Conservation (phyloP, 345 rosid species). For the Balakata baccata region DNA sequence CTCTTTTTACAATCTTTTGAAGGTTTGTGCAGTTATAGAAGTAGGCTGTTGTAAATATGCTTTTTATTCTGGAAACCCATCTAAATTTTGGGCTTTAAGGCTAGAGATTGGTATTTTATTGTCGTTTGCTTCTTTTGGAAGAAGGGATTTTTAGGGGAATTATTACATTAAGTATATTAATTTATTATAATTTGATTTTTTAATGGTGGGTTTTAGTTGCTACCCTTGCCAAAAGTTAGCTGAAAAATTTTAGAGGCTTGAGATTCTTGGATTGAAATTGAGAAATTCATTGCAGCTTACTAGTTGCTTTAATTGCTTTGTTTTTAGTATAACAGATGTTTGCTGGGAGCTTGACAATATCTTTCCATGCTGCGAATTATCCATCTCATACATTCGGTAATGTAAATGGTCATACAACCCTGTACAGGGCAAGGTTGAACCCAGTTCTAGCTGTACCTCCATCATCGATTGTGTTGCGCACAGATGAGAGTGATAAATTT, state of each 20-base stretch:
- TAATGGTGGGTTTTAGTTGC: not conserved
- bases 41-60: conserved; percentile 9
- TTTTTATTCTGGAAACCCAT: not conserved
- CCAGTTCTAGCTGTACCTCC: conserved; percentile 46
- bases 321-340: conserved; percentile 33
- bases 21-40: conserved; percentile 12
- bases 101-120: conserved; percentile 1
- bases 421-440: conserved; percentile 35
- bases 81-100: conserved; percentile 7
- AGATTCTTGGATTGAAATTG: conserved; percentile 16
- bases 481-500: conserved; percentile 50
- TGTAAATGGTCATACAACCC: conserved; percentile 27
- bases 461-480: conserved; percentile 47
- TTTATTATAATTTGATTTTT: not conserved
- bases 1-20: conserved; percentile 12
- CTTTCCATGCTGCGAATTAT: conserved; percentile 38
- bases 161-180: not conserved
- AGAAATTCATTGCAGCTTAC: conserved; percentile 15
- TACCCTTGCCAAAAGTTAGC: conserved; percentile 10
- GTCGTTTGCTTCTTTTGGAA: conserved; percentile 2
- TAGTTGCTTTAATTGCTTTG: not conserved
- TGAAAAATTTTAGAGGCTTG: not conserved
- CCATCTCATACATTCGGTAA: conserved; percentile 34
- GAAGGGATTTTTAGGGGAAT: not conserved
- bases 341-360: conserved; percentile 49